Base-by-base conservation (phyloP, 1,284 basidiomycete species). In the Ceratobasidium sp. region DNA sequence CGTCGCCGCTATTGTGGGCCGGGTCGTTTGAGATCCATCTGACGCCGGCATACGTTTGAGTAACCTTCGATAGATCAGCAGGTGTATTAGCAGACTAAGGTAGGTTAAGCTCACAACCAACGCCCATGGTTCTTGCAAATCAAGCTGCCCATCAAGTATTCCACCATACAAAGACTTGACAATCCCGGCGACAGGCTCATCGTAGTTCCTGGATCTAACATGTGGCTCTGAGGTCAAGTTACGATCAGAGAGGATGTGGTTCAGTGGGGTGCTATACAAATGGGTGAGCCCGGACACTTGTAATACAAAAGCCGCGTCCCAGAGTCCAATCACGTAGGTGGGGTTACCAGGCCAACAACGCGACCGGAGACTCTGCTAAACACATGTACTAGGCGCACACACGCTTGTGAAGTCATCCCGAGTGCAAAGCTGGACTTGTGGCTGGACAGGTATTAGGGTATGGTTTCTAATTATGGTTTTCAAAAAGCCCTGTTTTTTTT, bases 21-120 rank as follows among this genome's bases (percentile, higher is more conserved):
- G 56, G 26, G 20, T 60, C 10, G 26, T 28, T 60, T 49, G 46
- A 7, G 6, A 23, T 56, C 39, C 39, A 23, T 33, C 26, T 33
- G 20, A 60, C 20, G 5, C 61, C 61, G 7, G 23, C 33, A 20
- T 64, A 44, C 12, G 18, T 28, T 2, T 64, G 40, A 20, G 42
- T 64, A 44, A 44, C 18, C 61, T 64, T 3, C 10, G n/a, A 33
- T 6, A 28, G 9, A 60, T 20, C 6, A 55, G 20, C 18, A 4
- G 53, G 4, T 20, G 18, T n/a, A 55, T 10, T n/a, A 7, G 20
- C 18, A 20, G 9, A 23, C 23, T 12, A 12, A 33, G 26, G 18
- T 28, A 26, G 39, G 44, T 64, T 28, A 40, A 42, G n/a, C 63
- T 66, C 39, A 66, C 63, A 46, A 66, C 46, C 63, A 42, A 12